A percentile compares a stretch with the other conserved stretches of the same genome.
phyloP scores from a whole-genome alignment of 768 basidiomycete species.

The Lactarius psammicola region DNA sequence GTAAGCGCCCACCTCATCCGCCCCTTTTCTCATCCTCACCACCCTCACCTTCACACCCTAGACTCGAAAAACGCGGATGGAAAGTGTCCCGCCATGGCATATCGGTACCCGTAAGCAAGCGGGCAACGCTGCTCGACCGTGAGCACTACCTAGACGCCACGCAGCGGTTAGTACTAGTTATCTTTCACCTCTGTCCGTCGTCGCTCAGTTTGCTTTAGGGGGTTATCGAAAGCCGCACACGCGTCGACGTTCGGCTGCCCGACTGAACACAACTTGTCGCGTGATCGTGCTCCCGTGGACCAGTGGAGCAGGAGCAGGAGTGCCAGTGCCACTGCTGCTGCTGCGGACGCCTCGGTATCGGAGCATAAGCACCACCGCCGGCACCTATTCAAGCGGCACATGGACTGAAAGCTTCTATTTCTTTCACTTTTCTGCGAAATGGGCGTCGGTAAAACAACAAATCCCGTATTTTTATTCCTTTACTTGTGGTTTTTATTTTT shows the following conservation, averaged over 20 bases:
- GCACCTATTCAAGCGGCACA: neutral
- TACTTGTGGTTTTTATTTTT: neutral
- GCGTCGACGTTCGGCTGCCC: conserved; percentile 16
- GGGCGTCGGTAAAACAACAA: no score
- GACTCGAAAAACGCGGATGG: conserved; percentile 13
- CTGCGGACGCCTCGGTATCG: neutral
- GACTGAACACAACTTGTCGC: no score
- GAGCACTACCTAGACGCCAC: conserved; percentile 17
- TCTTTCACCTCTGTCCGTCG: no score
- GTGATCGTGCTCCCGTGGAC: no score
- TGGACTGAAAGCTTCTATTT: neutral
- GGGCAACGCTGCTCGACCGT: neutral
- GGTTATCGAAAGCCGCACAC: neutral
- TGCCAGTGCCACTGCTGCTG: no score
- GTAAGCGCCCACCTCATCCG: neutral
- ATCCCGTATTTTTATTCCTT: no score
- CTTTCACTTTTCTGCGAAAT: no score
- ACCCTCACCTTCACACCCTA: neutral
- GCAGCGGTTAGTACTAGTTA: no score
- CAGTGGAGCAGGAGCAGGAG: no score
- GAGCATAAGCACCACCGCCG: neutral
- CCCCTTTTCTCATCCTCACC: neutral
- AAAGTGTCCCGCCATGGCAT: neutral
- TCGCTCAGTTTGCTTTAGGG: no score
- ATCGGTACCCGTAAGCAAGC: neutral